A percentile compares a stretch with the other conserved stretches of the same genome.
Evolutionary conservation across 2,329 filamentous ascomycete species (phyloP).

Genomic region (Septoria petroselini): DNA sequence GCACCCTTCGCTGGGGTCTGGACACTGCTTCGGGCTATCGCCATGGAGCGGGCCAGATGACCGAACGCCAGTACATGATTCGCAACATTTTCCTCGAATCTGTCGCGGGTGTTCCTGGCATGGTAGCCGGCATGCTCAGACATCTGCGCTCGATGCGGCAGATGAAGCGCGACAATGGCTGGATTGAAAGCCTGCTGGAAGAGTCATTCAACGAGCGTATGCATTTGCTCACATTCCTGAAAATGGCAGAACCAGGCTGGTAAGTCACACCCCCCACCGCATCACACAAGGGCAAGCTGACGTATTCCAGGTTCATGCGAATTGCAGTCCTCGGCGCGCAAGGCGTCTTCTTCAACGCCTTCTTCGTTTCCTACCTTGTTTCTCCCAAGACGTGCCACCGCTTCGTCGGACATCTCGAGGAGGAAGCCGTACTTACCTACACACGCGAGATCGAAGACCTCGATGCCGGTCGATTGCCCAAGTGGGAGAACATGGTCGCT

Average conservation of each 20-base stretch:
- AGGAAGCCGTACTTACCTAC: slow-evolving; percentile 95
- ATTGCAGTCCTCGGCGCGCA: slow-evolving; percentile 87
- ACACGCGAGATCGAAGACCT: slow-evolving; percentile 84
- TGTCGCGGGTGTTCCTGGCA: slow-evolving; percentile 91
- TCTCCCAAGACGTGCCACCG: slow-evolving; percentile 86
- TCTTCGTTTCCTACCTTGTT: slow-evolving; percentile 85
- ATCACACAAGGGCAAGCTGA: neutral
- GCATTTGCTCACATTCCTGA: slow-evolving; percentile 89
- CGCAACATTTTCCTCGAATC: slow-evolving; percentile 84
- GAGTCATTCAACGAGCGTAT: slow-evolving; percentile 58
- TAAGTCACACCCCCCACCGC: neutral
- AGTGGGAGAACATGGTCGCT: slow-evolving; percentile 73
- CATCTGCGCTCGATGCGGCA: slow-evolving; percentile 80
- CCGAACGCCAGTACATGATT: slow-evolving; percentile 82
- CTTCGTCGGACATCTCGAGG: slow-evolving; percentile 95
- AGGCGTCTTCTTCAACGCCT: slow-evolving; percentile 92
- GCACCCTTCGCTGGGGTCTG: slow-evolving; percentile 72
- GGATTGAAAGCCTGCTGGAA: slow-evolving; percentile 58
- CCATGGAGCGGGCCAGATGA: slow-evolving; percentile 60
- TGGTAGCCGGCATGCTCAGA: slow-evolving; percentile 92
- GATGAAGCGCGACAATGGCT: slow-evolving; percentile 91
- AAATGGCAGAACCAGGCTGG: slow-evolving; percentile 78
- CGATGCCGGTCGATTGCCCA: slow-evolving; percentile 76
- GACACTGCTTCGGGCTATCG: slow-evolving; percentile 78
- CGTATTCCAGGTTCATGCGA: slow-evolving; percentile 66